These are phyloP conservation scores for Salix brachista DNA, from an alignment of 345 rosid species.

Conservation along the genomic window DNA sequence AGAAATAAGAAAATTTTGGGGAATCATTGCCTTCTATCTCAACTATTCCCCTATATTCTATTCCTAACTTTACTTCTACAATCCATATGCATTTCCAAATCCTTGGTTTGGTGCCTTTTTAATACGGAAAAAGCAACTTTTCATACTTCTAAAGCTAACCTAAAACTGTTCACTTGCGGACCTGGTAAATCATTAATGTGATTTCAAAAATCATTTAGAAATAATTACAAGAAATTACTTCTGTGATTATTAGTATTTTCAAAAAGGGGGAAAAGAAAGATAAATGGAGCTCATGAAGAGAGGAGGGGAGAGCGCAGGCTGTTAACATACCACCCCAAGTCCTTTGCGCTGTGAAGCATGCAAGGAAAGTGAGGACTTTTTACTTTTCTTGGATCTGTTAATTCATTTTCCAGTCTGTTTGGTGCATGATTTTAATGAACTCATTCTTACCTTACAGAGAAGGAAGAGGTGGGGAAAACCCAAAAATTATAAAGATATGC, in stretches of 20 bases:
- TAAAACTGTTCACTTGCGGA: background rate
- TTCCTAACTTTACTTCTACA: background rate
- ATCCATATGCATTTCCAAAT: background rate
- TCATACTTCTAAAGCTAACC: background rate
- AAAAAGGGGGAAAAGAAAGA: no score
- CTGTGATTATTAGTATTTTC: no score
- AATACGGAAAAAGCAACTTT: background rate
- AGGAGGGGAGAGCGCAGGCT: background rate
- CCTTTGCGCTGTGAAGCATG: background rate
- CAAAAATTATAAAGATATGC: background rate
- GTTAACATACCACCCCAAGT: background rate
- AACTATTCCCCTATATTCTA: background rate
- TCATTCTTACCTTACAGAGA: background rate
- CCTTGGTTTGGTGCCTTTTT: background rate
- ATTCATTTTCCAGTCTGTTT: background rate
- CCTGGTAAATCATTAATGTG: background rate
- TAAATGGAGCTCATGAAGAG: background rate
- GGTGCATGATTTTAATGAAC: background rate
- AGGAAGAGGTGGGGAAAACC: background rate
- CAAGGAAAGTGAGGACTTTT: background rate
- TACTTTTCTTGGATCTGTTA: background rate
- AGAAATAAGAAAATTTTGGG: background rate
- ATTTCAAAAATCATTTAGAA: background rate
- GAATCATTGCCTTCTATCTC: conserved; percentile 3
- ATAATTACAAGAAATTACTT: background rate